Conservation (phyloP, 2,329 filamentous ascomycete species). For the Purpureocillium takamizusanense region DNA sequence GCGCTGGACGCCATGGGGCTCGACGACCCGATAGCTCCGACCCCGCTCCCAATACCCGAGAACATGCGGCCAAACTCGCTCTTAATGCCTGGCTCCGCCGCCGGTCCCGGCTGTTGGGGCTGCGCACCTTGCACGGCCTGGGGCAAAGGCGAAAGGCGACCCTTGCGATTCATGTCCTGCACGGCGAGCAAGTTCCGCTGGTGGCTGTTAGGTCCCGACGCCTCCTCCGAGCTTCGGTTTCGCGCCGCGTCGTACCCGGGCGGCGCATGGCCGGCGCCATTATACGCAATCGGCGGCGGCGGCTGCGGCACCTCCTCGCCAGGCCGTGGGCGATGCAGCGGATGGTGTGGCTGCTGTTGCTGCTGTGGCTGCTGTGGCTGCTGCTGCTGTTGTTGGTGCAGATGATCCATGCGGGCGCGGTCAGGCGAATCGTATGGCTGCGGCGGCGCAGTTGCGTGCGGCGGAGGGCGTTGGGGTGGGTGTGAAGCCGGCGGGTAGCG, state of each 20-base stretch:
- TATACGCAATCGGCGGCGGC: constrained; percentile 42
- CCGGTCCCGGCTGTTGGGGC: constrained; percentile 66
- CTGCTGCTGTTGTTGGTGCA: constrained; percentile 25
- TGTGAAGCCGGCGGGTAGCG: constrained; percentile 25
- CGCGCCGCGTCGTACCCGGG: constrained; percentile 30
- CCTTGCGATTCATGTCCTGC: constrained; percentile 72
- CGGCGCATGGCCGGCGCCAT: constrained; percentile 26
- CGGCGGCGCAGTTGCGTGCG: constrained; percentile 13
- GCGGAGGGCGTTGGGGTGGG: constrained; percentile 20
- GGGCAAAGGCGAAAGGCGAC: constrained; percentile 77
- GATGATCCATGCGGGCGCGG: constrained; percentile 32
- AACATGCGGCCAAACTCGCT: constrained; percentile 94
- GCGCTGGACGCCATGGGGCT: constrained; percentile 36
- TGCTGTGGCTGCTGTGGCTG: constrained; percentile 26
- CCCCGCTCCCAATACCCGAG: constrained; percentile 68
- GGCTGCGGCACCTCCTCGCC: constrained; percentile 40
- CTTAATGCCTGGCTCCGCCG: constrained; percentile 82
- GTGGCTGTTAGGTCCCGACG: constrained; percentile 42
- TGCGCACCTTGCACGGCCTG: constrained; percentile 92
- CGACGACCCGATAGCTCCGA: constrained; percentile 39
- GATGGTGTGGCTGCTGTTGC: constrained; percentile 24
- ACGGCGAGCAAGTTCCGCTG: constrained; percentile 65
- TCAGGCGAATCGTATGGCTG: constrained; percentile 42
- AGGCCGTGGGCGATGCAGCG: constrained; percentile 28
- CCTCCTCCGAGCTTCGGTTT: constrained; percentile 35